These are phyloP conservation scores for Irpex rosettiformis DNA, from an alignment of 1,284 basidiomycete genomes.

Conservation along the genomic window DNA sequence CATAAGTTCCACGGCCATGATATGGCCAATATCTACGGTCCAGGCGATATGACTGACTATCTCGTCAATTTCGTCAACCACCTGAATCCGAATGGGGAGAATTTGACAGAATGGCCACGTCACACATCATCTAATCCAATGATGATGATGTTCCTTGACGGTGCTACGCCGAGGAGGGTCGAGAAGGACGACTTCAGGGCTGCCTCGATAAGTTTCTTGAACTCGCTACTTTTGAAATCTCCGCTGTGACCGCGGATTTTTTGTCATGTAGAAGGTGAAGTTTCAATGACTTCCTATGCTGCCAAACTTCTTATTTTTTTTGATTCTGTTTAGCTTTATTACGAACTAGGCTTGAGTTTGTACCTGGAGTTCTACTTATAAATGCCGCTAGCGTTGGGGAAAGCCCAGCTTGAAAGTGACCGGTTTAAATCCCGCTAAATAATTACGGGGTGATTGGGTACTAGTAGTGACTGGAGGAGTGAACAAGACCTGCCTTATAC, in stretches of 20 bases:
- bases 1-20: conserved; percentile 2
- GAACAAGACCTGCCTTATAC: too few relatives aligned
- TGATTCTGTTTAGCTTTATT: too few relatives aligned
- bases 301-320: too few relatives aligned
- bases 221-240: neutral
- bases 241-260: neutral
- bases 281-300: too few relatives aligned
- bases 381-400: too few relatives aligned
- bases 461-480: too few relatives aligned
- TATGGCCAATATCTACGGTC: neutral
- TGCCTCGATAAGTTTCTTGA: neutral
- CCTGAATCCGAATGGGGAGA: neutral
- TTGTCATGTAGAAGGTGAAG: neutral
- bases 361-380: too few relatives aligned
- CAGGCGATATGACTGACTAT: conserved; percentile 10
- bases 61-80: conserved; percentile 3
- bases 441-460: too few relatives aligned
- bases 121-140: neutral
- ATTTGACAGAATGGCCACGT: neutral
- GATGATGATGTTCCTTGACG: neutral
- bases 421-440: too few relatives aligned
- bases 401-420: too few relatives aligned
- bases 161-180: neutral
- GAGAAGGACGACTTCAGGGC: neutral
- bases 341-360: too few relatives aligned